These are phyloP conservation scores for Apiospora koreana DNA, from an alignment of 2,329 filamentous ascomycete species.

Conservation along the genomic window DNA sequence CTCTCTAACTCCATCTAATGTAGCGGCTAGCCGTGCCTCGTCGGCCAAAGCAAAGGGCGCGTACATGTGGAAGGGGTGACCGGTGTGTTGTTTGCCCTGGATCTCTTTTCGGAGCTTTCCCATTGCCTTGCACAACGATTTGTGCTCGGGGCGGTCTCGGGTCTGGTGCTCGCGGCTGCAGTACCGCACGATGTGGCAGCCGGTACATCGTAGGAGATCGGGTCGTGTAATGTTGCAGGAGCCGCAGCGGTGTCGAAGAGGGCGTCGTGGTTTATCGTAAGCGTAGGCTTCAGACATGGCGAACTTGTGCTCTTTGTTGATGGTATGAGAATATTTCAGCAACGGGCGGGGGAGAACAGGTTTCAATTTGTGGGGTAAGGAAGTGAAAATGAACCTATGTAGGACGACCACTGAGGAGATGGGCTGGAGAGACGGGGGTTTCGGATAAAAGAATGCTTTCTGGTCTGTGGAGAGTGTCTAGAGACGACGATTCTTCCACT, in stretches of 20 bases:
- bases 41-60: conserved; percentile 35
- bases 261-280: conserved; percentile 14
- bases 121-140: conserved; percentile 39
- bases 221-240: conserved; percentile 9
- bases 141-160: conserved; percentile 39
- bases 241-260: conserved; percentile 18
- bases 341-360: too few species aligned
- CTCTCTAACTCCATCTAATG: conserved; percentile 35
- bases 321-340: too few species aligned
- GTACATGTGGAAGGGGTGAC: conserved; percentile 47
- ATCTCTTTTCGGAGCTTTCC: conserved; percentile 31
- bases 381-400: too few species aligned
- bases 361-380: background rate
- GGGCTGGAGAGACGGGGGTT: too few species aligned
- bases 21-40: conserved; percentile 34
- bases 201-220: conserved; percentile 40
- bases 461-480: too few species aligned
- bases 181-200: conserved; percentile 46
- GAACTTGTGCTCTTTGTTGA: background rate
- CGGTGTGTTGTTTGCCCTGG: conserved; percentile 36
- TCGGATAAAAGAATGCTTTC: too few species aligned
- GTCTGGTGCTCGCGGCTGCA: conserved; percentile 47
- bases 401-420: too few species aligned
- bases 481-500: too few species aligned
- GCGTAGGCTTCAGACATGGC: background rate